phyloP scores from a whole-genome alignment of 768 basidiomycete genomes.

The Lanmaoa rubissima region DNA sequence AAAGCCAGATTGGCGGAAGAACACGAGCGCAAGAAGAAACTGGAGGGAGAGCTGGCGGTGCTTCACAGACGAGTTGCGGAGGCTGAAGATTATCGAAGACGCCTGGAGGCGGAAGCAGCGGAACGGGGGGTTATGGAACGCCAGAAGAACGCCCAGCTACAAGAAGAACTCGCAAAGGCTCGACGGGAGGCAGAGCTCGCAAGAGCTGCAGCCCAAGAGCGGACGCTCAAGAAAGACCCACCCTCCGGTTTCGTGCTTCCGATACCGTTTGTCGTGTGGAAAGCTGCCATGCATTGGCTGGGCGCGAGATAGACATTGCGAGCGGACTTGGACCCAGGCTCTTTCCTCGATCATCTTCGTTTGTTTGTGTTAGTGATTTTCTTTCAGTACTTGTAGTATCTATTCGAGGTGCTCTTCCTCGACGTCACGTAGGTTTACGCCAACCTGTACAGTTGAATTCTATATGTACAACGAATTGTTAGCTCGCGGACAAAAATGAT shows the following conservation, averaged over 20 bases:
- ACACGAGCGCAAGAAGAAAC: conserved; percentile 28
- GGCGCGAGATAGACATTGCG: conserved; percentile 22
- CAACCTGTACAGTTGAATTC: conserved; percentile 4
- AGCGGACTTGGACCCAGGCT: neutral
- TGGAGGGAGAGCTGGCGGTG: conserved; percentile 26
- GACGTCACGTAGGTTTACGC: neutral
- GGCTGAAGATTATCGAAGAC: conserved; percentile 28
- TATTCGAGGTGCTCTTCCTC: conserved; percentile 12
- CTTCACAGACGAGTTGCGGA: conserved; percentile 27
- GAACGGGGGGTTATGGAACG: conserved; percentile 30
- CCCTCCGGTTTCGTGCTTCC: conserved; percentile 29
- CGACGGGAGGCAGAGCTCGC: conserved; percentile 28
- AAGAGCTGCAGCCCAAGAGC: conserved; percentile 24
- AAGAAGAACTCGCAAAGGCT: conserved; percentile 32
- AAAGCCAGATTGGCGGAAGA: conserved; percentile 30
- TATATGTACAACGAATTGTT: neutral
- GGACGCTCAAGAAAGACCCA: conserved; percentile 28
- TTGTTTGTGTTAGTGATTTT: neutral
- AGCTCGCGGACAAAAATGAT: neutral
- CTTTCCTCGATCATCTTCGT: neutral
- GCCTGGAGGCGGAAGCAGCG: conserved; percentile 26
- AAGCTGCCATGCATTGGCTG: conserved; percentile 33
- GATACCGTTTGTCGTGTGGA: conserved; percentile 36
- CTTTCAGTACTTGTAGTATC: conserved; percentile 7
- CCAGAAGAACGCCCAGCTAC: conserved; percentile 27